Evolutionary conservation across 208 protist genomes (phyloP).

Genomic region (Borovskyia barvae): DNA sequence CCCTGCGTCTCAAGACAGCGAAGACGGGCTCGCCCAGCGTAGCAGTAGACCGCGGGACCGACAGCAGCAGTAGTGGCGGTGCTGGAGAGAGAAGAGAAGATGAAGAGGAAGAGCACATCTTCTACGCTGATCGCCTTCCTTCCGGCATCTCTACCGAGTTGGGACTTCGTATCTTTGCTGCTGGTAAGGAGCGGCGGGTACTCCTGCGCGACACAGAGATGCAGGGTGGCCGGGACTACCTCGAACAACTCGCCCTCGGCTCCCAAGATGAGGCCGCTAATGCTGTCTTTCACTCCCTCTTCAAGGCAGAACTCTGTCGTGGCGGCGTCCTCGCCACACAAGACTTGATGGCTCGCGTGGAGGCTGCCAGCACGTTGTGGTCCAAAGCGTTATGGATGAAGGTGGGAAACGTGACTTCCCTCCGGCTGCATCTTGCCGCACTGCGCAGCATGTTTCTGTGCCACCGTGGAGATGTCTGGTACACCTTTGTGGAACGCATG

Average conservation of each 20-base stretch:
- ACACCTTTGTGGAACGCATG: slow-evolving; percentile 62
- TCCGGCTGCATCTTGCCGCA: slow-evolving; percentile 42
- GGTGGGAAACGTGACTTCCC: slow-evolving; percentile 31
- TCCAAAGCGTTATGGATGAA: slow-evolving; percentile 74
- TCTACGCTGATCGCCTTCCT: slow-evolving; percentile 66
- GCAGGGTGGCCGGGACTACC: slow-evolving; percentile 46
- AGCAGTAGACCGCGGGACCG: neutral
- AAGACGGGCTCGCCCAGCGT: neutral
- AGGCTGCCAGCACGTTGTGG: slow-evolving; percentile 68
- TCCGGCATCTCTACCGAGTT: slow-evolving; percentile 58
- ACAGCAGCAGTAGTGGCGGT: neutral
- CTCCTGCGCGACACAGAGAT: slow-evolving; percentile 40
- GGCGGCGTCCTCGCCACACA: slow-evolving; percentile 55
- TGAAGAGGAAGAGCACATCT: slow-evolving; percentile 45
- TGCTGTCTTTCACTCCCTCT: slow-evolving; percentile 74
- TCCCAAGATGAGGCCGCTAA: slow-evolving; percentile 77
- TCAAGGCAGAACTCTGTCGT: slow-evolving; percentile 56
- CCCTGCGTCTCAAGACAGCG: slow-evolving; percentile 15
- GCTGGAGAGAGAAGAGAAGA: neutral
- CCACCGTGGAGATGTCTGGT: slow-evolving; percentile 82
- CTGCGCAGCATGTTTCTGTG: slow-evolving; percentile 78
- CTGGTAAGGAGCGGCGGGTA: slow-evolving; percentile 68
- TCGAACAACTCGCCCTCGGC: slow-evolving; percentile 70
- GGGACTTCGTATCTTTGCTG: slow-evolving; percentile 56
- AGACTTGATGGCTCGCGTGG: slow-evolving; percentile 69